Conservation (phyloP, 352 stramenopile genomes). For the Pythium volutum region DNA sequence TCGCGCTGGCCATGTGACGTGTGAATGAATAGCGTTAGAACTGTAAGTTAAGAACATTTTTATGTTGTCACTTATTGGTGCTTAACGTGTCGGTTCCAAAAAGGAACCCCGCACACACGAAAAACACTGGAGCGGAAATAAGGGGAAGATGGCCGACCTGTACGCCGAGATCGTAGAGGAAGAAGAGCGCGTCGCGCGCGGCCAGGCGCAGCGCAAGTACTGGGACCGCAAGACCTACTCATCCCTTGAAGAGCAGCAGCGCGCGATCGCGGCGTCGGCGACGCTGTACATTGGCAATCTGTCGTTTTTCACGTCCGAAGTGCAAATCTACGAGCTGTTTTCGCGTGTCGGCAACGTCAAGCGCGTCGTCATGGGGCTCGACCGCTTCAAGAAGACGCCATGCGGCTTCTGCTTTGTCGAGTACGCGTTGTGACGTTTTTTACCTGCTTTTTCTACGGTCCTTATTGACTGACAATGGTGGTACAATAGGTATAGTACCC, state of each 20-base stretch:
- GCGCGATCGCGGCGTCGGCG: slow-evolving; percentile 84
- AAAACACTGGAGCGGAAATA: not conserved
- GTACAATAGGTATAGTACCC: slow-evolving; percentile 56
- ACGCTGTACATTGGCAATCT: slow-evolving; percentile 98
- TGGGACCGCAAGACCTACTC: slow-evolving; percentile 95
- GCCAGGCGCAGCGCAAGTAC: slow-evolving; percentile 83
- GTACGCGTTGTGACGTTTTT: slow-evolving; percentile 37
- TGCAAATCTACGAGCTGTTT: slow-evolving; percentile 95
- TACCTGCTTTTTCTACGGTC: no score
- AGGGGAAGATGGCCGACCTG: slow-evolving; percentile 48
- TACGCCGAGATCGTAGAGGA: slow-evolving; percentile 61
- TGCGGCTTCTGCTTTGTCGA: slow-evolving; percentile 99
- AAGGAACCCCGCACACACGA: no score
- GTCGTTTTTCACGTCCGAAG: slow-evolving; percentile 95
- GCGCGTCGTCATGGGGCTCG: slow-evolving; percentile 94
- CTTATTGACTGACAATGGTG: not conserved
- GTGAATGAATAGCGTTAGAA: slow-evolving; percentile 9
- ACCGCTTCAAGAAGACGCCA: slow-evolving; percentile 94
- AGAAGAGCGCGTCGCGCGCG: slow-evolving; percentile 59
- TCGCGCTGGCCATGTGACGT: not conserved
- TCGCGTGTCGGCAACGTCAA: slow-evolving; percentile 90
- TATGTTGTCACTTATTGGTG: not conserved
- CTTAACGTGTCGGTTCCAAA: not conserved
- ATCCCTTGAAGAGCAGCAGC: slow-evolving; percentile 91
- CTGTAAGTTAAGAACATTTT: slow-evolving; percentile 20